A percentile compares a stretch with the other conserved stretches of the same genome.
Conservation (phyloP, 176 grass and related monocot species). For the Lolium multiflorum region DNA sequence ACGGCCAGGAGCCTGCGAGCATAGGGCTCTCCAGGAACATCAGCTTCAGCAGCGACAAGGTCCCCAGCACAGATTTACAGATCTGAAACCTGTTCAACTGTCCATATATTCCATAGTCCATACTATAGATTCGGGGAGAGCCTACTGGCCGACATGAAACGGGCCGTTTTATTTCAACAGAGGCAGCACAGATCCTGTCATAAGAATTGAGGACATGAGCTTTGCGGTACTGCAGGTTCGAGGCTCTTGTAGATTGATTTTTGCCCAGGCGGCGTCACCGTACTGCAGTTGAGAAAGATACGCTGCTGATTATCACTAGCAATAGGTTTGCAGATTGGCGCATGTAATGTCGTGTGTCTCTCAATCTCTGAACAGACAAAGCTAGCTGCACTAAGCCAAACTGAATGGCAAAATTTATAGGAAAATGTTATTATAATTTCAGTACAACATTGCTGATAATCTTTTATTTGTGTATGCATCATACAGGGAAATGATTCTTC, state of each 20-base stretch:
- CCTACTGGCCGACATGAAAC: background rate
- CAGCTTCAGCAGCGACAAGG: background rate
- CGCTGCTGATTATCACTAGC: background rate
- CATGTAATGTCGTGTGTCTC: background rate
- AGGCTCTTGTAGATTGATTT: background rate
- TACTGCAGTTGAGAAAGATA: background rate
- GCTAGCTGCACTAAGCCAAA: background rate
- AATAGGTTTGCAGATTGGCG: background rate
- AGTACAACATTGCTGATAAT: background rate
- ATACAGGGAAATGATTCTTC: background rate
- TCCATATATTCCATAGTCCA: background rate
- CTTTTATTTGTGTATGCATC: background rate
- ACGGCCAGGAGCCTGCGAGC: conserved; percentile 42
- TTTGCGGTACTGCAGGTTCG: background rate
- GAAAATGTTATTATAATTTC: background rate
- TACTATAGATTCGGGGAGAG: background rate
- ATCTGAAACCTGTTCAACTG: background rate
- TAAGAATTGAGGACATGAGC: background rate
- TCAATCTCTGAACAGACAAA: background rate
- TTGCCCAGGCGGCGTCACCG: background rate
- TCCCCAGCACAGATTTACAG: background rate
- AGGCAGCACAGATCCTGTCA: background rate
- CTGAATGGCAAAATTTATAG: background rate
- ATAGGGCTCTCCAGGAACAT: background rate
- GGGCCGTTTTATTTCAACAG: background rate